Conservation (phyloP, 2,329 filamentous ascomycete species). For the Ustulina deusta region DNA sequence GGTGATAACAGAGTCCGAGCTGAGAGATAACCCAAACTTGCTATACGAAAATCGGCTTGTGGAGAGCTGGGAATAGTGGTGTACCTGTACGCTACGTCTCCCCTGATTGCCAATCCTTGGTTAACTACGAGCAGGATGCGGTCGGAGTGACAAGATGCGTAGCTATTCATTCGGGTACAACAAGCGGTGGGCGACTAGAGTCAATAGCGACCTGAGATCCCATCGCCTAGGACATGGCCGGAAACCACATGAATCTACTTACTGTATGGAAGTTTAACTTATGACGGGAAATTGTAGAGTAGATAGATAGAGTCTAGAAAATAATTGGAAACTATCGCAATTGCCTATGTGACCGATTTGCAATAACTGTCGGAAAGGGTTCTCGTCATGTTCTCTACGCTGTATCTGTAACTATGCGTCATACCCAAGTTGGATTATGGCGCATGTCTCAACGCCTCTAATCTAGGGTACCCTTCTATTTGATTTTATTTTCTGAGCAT, state of each 20-base stretch:
- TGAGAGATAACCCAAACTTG: constrained; percentile 70
- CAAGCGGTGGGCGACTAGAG: background rate
- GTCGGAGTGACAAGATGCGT: constrained; percentile 74
- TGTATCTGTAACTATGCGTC: background rate
- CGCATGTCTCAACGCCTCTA: too few relatives aligned
- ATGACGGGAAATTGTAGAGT: too few relatives aligned
- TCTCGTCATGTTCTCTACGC: background rate
- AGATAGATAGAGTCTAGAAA: background rate
- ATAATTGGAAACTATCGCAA: background rate
- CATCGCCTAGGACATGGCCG: background rate
- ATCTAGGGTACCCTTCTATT: background rate
- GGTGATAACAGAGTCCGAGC: constrained; percentile 40
- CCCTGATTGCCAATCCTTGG: background rate
- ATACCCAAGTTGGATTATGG: background rate
- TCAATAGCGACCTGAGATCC: background rate
- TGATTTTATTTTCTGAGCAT: background rate
- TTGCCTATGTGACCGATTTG: background rate
- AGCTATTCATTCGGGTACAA: constrained; percentile 51
- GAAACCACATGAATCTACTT: background rate
- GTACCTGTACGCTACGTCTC: constrained; percentile 63
- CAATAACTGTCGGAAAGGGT: background rate
- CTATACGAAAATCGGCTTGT: constrained; percentile 73
- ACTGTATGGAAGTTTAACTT: background rate
- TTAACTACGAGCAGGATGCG: constrained; percentile 65
- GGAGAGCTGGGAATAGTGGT: constrained; percentile 74